A percentile compares a stretch with the other conserved stretches of the same genome.
These are phyloP conservation scores for Globisporangium paroecandrum DNA, from an alignment of 352 stramenopile genomes.

Conservation along the genomic window DNA sequence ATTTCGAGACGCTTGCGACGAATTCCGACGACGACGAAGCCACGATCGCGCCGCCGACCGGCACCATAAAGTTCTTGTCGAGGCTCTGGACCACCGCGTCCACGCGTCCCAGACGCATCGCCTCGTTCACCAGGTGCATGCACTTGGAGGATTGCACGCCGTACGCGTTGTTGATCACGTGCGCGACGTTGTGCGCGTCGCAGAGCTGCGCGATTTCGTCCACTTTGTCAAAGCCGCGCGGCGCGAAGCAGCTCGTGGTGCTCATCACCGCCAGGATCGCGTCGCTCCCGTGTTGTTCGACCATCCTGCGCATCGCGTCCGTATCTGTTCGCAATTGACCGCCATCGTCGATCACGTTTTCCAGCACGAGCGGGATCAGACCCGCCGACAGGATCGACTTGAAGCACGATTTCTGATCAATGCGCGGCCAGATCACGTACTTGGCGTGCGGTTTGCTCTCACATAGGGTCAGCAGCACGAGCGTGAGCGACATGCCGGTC, in stretches of 20 bases:
- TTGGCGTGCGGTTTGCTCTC: constrained; percentile 41
- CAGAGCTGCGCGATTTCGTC: constrained; percentile 92
- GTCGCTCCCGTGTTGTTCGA: constrained; percentile 60
- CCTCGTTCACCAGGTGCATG: constrained; percentile 90
- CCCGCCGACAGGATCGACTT: constrained; percentile 95
- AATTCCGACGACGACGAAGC: constrained; percentile 66
- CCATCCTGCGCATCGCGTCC: constrained; percentile 49
- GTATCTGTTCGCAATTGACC: constrained; percentile 91
- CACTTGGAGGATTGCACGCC: constrained; percentile 95
- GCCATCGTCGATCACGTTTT: constrained; percentile 44
- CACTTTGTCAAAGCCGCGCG: constrained; percentile 93
- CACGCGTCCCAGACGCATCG: constrained; percentile 89
- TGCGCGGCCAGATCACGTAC: constrained; percentile 92
- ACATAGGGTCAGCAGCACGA: constrained; percentile 89
- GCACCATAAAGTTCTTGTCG: constrained; percentile 99
- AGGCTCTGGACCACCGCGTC: constrained; percentile 97
- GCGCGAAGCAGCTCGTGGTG: constrained; percentile 98
- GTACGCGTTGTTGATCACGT: constrained; percentile 99
- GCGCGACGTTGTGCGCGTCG: constrained; percentile 66
- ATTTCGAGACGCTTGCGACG: constrained; percentile 86
- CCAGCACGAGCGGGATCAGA: constrained; percentile 90
- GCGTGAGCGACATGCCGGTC: constrained; percentile 95
- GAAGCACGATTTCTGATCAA: constrained; percentile 99
- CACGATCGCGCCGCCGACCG: constrained; percentile 92
- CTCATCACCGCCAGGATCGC: constrained; percentile 93